Percentiles rank a stretch among this genome's conserved stretches.
phyloP scores from a whole-genome alignment of 345 rosid species.

The Corchorus olitorius region DNA sequence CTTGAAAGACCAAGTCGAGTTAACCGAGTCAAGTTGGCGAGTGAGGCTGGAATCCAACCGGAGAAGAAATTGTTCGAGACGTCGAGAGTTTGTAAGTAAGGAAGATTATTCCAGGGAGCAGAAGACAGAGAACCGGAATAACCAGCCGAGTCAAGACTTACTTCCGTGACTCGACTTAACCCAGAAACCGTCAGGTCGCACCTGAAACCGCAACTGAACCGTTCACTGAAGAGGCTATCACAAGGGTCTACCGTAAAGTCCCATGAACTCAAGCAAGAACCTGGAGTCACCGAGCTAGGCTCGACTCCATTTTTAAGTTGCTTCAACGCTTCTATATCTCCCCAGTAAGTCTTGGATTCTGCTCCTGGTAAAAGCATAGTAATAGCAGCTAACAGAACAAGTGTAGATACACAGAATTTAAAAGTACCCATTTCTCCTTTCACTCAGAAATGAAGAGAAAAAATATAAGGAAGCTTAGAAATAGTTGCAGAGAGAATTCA shows the following conservation, averaged over 20 bases:
- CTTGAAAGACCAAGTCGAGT: slow-evolving; percentile 59
- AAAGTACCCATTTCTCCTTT: slow-evolving; percentile 28
- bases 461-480: neutral
- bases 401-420: slow-evolving; percentile 28
- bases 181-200: slow-evolving; percentile 59
- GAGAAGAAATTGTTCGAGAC: slow-evolving; percentile 66
- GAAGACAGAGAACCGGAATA: slow-evolving; percentile 62
- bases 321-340: slow-evolving; percentile 51
- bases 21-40: slow-evolving; percentile 58
- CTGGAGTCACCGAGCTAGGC: slow-evolving; percentile 52
- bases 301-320: slow-evolving; percentile 54
- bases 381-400: slow-evolving; percentile 26
- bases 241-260: slow-evolving; percentile 85
- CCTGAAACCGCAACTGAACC: slow-evolving; percentile 89
- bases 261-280: slow-evolving; percentile 86
- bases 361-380: slow-evolving; percentile 2
- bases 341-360: slow-evolving; percentile 61
- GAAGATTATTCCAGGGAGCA: slow-evolving; percentile 55
- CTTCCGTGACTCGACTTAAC: slow-evolving; percentile 64
- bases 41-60: slow-evolving; percentile 54
- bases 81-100: slow-evolving; percentile 64
- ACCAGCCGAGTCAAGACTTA: slow-evolving; percentile 77
- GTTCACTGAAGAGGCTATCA: slow-evolving; percentile 66
- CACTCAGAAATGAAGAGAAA: neutral
- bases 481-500: neutral